phyloP scores from a whole-genome alignment of 176 grass and related monocot genomes.

The Melocanna baccifera region DNA sequence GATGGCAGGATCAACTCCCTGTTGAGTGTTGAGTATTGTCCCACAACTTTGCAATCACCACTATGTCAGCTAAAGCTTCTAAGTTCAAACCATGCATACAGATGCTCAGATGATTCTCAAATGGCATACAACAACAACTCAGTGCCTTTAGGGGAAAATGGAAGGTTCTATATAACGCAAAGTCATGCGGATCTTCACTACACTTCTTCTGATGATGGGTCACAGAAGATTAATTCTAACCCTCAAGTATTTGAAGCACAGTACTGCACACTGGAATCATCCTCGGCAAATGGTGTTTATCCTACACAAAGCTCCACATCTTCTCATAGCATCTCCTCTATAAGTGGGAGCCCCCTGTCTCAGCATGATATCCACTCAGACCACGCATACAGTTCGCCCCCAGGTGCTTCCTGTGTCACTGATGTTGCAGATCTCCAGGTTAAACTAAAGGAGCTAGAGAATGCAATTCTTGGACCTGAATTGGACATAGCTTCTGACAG shows the following conservation, averaged over 20 bases:
- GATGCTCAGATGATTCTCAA: conserved; percentile 27
- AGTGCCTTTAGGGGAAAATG: conserved; percentile 31
- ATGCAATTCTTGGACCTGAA: conserved; percentile 69
- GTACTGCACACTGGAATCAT: conserved; percentile 84
- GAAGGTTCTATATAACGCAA: conserved; percentile 18
- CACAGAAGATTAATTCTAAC: conserved; percentile 26
- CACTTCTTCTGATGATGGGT: conserved; percentile 35
- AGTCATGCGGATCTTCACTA: conserved; percentile 18
- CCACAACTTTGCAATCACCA: conserved; percentile 22
- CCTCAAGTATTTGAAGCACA: conserved; percentile 34
- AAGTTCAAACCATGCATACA: conserved; percentile 30
- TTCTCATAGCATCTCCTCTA: conserved; percentile 46
- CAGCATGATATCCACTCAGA: conserved; percentile 64
- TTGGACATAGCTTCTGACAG: conserved; percentile 45
- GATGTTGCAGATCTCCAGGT: conserved; percentile 61
- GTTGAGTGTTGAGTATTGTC: conserved; percentile 26
- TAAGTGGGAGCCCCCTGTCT: conserved; percentile 65
- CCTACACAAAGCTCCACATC: conserved; percentile 61
- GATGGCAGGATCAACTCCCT: conserved; percentile 13
- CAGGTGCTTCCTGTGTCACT: conserved; percentile 66
- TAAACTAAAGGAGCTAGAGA: conserved; percentile 74
- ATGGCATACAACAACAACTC: conserved; percentile 36
- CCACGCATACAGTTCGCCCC: conserved; percentile 54
- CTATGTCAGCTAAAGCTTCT: conserved; percentile 38
- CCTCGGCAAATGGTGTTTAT: conserved; percentile 46